phyloP scores from a whole-genome alignment of 78 protist genomes.

The Dictyostelium capitatum region DNA sequence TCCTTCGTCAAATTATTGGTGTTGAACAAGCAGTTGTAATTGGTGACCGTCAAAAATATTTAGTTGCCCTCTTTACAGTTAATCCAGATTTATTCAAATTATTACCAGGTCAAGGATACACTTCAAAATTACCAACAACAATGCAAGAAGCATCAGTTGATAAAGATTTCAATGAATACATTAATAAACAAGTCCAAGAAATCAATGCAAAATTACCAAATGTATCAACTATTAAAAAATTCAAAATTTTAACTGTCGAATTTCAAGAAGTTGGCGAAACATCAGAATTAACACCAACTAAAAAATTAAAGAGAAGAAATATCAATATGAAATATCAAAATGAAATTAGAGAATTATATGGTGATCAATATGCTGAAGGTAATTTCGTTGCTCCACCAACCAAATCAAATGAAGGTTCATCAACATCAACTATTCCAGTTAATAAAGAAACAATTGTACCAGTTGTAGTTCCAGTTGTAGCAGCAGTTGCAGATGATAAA shows the following conservation, averaged over 20 bases:
- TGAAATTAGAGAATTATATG: slow-evolving; percentile 82
- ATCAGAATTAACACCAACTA: slow-evolving; percentile 88
- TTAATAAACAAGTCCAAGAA: slow-evolving; percentile 55
- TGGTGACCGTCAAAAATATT: slow-evolving; percentile 89
- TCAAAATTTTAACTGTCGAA: slow-evolving; percentile 76
- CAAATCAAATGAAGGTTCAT: neutral
- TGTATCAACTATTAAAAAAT: slow-evolving; percentile 80
- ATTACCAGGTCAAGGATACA: slow-evolving; percentile 9
- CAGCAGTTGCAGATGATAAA: neutral
- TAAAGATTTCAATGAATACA: slow-evolving; percentile 19
- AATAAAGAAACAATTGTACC: neutral
- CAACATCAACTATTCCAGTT: neutral
- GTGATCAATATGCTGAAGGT: slow-evolving; percentile 74
- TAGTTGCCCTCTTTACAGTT: slow-evolving; percentile 53
- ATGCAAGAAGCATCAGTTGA: slow-evolving; percentile 55
- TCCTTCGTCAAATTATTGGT: slow-evolving; percentile 55
- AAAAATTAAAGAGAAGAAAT: slow-evolving; percentile 86
- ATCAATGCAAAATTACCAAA: slow-evolving; percentile 72
- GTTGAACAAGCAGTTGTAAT: slow-evolving; percentile 78
- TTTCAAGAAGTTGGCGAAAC: slow-evolving; percentile 67
- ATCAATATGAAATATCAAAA: slow-evolving; percentile 67
- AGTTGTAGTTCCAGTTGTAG: neutral
- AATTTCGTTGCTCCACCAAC: neutral
- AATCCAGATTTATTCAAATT: slow-evolving; percentile 2
- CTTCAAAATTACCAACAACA: slow-evolving; percentile 38